Conservation (phyloP, 352 stramenopile genomes). For the Achlya hypogyna region DNA sequence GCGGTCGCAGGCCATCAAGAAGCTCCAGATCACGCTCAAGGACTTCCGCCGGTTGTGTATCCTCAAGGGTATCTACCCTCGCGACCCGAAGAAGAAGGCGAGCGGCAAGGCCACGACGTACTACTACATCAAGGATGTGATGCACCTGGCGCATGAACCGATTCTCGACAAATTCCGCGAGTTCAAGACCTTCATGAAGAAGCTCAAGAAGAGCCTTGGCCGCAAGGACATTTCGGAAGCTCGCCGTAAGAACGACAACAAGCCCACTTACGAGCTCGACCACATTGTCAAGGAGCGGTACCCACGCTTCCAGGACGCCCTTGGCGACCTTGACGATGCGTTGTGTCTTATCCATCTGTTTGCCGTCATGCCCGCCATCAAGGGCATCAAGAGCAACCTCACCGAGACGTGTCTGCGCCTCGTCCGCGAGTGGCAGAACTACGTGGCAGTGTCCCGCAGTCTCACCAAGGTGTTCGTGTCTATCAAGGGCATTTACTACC, state of each 20-base stretch:
- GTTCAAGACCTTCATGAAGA: constrained; percentile 99
- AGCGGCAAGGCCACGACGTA: constrained; percentile 96
- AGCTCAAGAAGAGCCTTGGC: constrained; percentile 82
- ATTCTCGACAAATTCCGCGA: constrained; percentile 98
- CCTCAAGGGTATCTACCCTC: constrained; percentile 98
- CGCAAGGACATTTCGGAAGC: constrained; percentile 78
- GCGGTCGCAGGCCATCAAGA: constrained; percentile 89
- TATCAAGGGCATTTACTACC: constrained; percentile 99
- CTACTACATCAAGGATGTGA: constrained; percentile 99
- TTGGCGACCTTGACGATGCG: constrained; percentile 98
- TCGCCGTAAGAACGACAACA: constrained; percentile 74
- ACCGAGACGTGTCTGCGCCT: constrained; percentile 89
- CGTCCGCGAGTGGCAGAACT: constrained; percentile 94
- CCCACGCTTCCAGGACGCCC: constrained; percentile 94
- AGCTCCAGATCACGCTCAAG: constrained; percentile 94
- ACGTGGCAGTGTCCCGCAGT: constrained; percentile 81
- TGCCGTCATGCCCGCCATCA: constrained; percentile 89
- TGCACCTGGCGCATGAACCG: constrained; percentile 96
- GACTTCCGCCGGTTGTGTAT: constrained; percentile 99
- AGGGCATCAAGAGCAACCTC: constrained; percentile 77
- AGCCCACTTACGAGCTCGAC: constrained; percentile 93
- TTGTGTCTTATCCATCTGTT: constrained; percentile 97
- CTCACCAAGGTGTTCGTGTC: constrained; percentile 98
- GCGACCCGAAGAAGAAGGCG: constrained; percentile 87
- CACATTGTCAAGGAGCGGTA: constrained; percentile 99